These are phyloP conservation scores for Scedosporium minutisporum DNA, from an alignment of 2,329 filamentous ascomycete species.

Conservation along the genomic window DNA sequence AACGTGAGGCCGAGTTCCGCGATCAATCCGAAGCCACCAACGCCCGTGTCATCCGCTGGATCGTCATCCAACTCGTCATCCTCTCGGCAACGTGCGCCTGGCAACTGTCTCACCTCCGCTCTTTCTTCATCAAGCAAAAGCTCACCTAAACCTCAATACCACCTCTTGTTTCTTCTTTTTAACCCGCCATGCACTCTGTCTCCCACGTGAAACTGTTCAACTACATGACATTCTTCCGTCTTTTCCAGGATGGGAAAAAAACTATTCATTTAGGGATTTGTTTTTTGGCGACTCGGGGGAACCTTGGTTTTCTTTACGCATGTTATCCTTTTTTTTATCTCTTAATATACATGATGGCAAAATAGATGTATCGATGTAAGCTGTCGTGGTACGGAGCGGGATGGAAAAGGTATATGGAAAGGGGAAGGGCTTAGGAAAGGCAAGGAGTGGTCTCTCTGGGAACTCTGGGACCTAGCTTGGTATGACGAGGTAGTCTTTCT, in stretches of 20 bases:
- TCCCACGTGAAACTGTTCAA: not conserved
- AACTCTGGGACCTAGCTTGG: too few relatives aligned
- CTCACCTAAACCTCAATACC: conserved; percentile 55
- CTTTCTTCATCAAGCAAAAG: conserved; percentile 99
- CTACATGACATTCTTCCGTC: too few relatives aligned
- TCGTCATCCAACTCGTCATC: conserved; percentile 77
- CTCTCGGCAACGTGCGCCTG: conserved; percentile 85
- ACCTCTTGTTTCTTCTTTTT: not conserved
- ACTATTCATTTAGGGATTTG: not conserved
- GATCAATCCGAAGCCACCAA: conserved; percentile 96
- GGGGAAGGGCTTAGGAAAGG: not conserved
- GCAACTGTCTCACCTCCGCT: conserved; percentile 90
- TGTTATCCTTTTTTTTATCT: not conserved
- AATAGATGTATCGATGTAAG: not conserved
- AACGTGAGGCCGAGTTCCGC: conserved; percentile 95
- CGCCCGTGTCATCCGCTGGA: conserved; percentile 85
- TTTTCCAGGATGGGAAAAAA: not conserved
- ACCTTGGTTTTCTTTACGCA: not conserved
- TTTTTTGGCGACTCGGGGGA: not conserved
- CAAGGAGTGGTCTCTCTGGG: not conserved
- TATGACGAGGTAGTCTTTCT: too few relatives aligned
- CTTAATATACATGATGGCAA: not conserved
- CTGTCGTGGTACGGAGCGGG: not conserved
- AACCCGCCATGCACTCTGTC: not conserved
- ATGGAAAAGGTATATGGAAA: not conserved